phyloP scores from a whole-genome alignment of 2,329 filamentous ascomycete genomes.

The Colletotrichum echinochloae region DNA sequence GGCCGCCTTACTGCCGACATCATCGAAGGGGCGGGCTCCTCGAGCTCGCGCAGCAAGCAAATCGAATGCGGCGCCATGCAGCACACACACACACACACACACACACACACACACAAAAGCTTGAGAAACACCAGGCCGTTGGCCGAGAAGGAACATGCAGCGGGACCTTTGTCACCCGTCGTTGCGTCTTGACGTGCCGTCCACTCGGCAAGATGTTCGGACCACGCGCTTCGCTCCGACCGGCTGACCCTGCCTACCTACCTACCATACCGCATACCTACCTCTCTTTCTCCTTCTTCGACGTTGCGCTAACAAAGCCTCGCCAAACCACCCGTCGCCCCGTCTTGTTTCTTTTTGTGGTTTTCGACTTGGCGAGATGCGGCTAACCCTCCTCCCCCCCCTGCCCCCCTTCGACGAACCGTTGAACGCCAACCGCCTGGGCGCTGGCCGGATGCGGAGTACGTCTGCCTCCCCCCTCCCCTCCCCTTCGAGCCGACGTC shows the following conservation, averaged over 20 bases:
- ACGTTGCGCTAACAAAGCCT: not conserved
- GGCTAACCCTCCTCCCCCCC: not conserved
- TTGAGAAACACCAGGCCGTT: not conserved
- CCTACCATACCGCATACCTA: no score
- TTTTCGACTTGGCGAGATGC: not conserved
- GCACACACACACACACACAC: no score
- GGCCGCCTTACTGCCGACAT: slow-evolving; percentile 2
- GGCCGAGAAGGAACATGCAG: not conserved
- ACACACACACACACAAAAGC: not conserved
- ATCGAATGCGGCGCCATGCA: not conserved
- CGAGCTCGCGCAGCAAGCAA: not conserved
- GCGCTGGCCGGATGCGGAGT: slow-evolving; percentile 4
- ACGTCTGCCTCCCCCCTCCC: not conserved
- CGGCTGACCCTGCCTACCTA: no score
- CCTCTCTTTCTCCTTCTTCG: not conserved
- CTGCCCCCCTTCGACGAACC: no score
- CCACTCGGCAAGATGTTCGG: not conserved
- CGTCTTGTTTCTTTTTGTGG: not conserved
- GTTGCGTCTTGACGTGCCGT: not conserved
- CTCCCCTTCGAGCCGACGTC: slow-evolving; percentile 3
- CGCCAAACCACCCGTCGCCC: not conserved
- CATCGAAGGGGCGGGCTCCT: no score
- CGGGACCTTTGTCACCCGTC: not conserved
- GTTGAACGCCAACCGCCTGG: slow-evolving; percentile 16
- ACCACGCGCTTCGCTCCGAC: not conserved